Evolutionary conservation across 371 early-diverging fungal species (phyloP).

Genomic region (Mortierella sp.): DNA sequence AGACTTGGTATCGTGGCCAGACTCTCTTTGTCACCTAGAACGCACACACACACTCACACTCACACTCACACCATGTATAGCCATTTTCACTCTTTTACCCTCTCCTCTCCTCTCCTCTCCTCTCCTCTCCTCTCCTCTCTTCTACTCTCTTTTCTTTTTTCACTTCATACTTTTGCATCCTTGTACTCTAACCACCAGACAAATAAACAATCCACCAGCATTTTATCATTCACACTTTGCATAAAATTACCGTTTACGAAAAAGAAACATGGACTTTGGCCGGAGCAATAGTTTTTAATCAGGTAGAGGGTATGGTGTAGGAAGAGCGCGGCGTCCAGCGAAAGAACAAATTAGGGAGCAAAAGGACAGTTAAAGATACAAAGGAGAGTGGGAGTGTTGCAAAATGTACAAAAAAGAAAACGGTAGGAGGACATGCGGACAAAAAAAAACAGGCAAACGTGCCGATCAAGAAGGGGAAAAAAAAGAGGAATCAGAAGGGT

Average conservation of each 20-base stretch:
- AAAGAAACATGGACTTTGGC: too few relatives aligned
- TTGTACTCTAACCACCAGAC: slow-evolving; percentile 4
- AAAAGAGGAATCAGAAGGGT: background rate
- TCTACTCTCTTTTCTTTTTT: background rate
- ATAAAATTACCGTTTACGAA: too few relatives aligned
- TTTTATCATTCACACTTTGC: background rate
- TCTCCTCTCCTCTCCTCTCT: background rate
- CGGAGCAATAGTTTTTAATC: too few relatives aligned
- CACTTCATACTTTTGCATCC: slow-evolving; percentile 3
- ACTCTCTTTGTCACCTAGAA: slow-evolving; percentile 41
- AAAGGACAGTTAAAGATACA: background rate
- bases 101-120: background rate
- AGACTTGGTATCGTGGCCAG: slow-evolving; percentile 34
- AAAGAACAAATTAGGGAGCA: too few relatives aligned
- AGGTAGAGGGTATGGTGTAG: too few relatives aligned
- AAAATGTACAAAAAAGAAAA: slow-evolving; percentile 2
- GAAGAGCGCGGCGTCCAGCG: too few relatives aligned
- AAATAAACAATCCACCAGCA: background rate
- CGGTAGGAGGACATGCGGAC: background rate
- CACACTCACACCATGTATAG: background rate
- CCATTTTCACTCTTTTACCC: background rate
- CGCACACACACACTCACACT: background rate
- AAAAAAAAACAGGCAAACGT: background rate
- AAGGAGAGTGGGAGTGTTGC: background rate
- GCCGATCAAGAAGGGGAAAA: background rate